Percentiles rank a stretch among this genome's conserved stretches.
These are phyloP conservation scores for Monosporascus cannonballus DNA, from an alignment of 2,329 filamentous ascomycete genomes.

Conservation along the genomic window DNA sequence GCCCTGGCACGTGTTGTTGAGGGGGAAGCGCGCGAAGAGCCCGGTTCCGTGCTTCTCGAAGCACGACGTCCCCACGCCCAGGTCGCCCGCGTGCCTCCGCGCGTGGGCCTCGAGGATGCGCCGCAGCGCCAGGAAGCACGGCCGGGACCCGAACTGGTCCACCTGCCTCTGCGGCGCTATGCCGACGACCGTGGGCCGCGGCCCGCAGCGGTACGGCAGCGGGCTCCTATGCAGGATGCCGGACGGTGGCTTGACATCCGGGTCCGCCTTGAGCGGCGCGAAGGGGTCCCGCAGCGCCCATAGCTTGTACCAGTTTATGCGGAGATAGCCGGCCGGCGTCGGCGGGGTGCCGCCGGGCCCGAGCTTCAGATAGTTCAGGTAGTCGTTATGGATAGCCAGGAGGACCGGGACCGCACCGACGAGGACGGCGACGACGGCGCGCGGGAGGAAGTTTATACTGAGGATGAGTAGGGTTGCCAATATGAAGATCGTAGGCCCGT, in stretches of 20 bases:
- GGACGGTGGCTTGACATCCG: conserved; percentile 41
- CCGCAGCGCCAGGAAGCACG: conserved; percentile 51
- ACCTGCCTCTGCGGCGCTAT: conserved; percentile 79
- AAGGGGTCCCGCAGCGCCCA: conserved; percentile 69
- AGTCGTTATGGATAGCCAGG: conserved; percentile 61
- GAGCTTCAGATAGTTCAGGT: conserved; percentile 67
- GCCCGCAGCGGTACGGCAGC: conserved; percentile 57
- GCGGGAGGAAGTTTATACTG: conserved; percentile 45
- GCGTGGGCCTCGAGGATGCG: conserved; percentile 47
- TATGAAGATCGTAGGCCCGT: conserved; percentile 41
- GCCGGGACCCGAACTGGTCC: conserved; percentile 53
- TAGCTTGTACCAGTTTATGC: conserved; percentile 65
- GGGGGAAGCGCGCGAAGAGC: conserved; percentile 61
- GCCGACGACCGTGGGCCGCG: conserved; percentile 62
- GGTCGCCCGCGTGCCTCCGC: conserved; percentile 34
- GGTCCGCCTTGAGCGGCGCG: conserved; percentile 46
- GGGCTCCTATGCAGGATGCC: conserved; percentile 50
- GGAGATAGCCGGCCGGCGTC: conserved; percentile 66
- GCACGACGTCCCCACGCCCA: conserved; percentile 63
- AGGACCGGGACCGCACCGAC: conserved; percentile 43
- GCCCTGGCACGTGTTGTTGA: conserved; percentile 68
- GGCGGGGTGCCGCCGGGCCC: conserved; percentile 76
- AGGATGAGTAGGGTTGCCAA: conserved; percentile 40
- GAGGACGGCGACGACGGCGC: conserved; percentile 41
- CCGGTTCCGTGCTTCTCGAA: conserved; percentile 79